Evolutionary conservation across 306 rosid species (phyloP).

Genomic region (Datisca glomerata): DNA sequence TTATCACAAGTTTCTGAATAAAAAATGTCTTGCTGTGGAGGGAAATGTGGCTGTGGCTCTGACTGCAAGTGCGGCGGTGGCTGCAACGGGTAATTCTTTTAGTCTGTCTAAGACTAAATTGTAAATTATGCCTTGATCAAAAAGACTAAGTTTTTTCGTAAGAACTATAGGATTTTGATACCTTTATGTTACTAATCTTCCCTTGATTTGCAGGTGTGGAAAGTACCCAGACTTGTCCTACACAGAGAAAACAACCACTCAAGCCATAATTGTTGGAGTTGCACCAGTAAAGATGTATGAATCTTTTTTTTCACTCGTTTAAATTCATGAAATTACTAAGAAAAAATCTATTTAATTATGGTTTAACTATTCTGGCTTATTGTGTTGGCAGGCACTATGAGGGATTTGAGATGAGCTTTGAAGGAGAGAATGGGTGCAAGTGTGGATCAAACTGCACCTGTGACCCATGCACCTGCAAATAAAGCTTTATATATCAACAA

Average conservation of each 20-base stretch:
- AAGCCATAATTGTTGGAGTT: slow-evolving; percentile 19
- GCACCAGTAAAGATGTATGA: slow-evolving; percentile 22
- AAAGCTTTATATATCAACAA: background rate
- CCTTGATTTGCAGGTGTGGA: slow-evolving; percentile 7
- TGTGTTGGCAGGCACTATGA: slow-evolving; percentile 7
- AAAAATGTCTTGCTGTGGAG: slow-evolving; percentile 13
- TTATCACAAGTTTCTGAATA: background rate
- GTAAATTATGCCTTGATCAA: background rate
- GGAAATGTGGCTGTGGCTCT: slow-evolving; percentile 7
- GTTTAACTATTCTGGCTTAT: background rate
- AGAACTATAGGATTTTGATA: background rate
- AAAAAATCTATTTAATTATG: background rate
- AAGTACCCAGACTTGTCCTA: slow-evolving; percentile 13
- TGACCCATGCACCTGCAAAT: slow-evolving; percentile 18
- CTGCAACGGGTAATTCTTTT: slow-evolving; percentile 12
- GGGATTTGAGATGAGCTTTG: slow-evolving; percentile 28
- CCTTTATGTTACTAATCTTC: background rate
- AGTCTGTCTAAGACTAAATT: background rate
- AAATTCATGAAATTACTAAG: background rate
- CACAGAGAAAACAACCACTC: slow-evolving; percentile 19
- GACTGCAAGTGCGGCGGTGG: slow-evolving; percentile 21
- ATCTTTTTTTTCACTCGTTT: background rate
- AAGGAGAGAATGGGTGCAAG: slow-evolving; percentile 20
- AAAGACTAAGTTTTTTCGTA: background rate
- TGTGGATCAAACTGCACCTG: slow-evolving; percentile 20